These are phyloP conservation scores for Sarocladium strictum DNA, from an alignment of 2,329 filamentous ascomycete species.

Conservation along the genomic window DNA sequence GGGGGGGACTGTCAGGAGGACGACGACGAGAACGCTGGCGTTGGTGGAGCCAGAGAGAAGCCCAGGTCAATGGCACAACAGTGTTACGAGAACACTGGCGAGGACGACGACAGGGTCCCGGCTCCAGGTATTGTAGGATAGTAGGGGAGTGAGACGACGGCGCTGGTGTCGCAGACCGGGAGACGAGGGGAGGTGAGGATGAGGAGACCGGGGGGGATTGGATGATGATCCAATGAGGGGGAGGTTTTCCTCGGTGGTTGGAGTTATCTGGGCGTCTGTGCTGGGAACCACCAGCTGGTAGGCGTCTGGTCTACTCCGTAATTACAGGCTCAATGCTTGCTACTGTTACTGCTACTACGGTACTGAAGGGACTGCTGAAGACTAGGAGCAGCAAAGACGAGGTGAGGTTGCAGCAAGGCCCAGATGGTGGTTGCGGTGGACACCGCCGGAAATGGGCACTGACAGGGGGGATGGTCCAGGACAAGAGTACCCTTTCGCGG, in stretches of 20 bases:
- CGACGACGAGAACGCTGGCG: background rate
- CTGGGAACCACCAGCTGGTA: background rate
- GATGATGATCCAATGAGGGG: background rate
- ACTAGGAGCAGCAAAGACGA: background rate
- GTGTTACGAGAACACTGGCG: background rate
- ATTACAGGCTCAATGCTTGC: too few relatives aligned
- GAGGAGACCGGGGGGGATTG: conserved; percentile 1
- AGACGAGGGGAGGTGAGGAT: background rate
- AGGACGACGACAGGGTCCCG: background rate
- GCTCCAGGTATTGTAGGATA: background rate
- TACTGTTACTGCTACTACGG: too few relatives aligned
- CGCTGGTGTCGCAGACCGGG: background rate
- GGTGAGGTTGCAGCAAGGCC: conserved; percentile 8
- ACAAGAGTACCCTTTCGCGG: background rate
- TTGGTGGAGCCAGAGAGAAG: conserved; percentile 2
- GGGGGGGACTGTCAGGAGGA: background rate
- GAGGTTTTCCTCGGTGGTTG: background rate
- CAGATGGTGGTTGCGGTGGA: conserved; percentile 1
- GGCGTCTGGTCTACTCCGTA: background rate
- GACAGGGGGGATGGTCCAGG: background rate
- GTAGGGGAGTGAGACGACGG: conserved; percentile 6
- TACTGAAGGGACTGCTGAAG: too few relatives aligned
- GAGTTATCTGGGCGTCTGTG: background rate
- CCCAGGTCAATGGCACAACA: background rate
- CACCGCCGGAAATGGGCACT: conserved; percentile 4